These are phyloP conservation scores for Anthostomella pinea DNA, from an alignment of 2,329 filamentous ascomycete genomes.

Conservation along the genomic window DNA sequence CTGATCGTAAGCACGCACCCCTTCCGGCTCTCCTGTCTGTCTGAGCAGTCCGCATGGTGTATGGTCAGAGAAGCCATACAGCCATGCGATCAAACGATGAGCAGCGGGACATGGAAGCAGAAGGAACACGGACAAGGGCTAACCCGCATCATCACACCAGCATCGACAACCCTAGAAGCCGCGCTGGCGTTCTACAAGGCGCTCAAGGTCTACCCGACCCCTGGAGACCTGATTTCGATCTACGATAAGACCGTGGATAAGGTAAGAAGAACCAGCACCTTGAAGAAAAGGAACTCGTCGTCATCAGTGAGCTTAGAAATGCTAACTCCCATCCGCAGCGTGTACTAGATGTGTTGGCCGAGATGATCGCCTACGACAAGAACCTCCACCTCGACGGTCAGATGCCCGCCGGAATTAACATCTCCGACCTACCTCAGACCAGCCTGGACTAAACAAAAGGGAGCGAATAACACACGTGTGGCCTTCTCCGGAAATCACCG, in stretches of 20 bases:
- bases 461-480: slow-evolving; percentile 2
- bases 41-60: no score
- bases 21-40: slow-evolving; percentile 1
- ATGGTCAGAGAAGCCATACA: no score
- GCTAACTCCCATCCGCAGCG: slow-evolving; percentile 56
- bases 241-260: slow-evolving; percentile 99
- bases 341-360: slow-evolving; percentile 90
- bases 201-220: slow-evolving; percentile 95
- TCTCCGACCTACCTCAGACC: slow-evolving; percentile 48
- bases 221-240: slow-evolving; percentile 87
- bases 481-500: no score
- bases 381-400: slow-evolving; percentile 40
- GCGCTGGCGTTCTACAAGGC: slow-evolving; percentile 97
- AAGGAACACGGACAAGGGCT: slow-evolving; percentile 10
- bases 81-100: no score
- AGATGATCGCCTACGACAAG: slow-evolving; percentile 95
- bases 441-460: slow-evolving; percentile 48
- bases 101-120: background rate
- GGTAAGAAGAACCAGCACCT: slow-evolving; percentile 48
- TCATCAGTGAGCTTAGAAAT: no score
- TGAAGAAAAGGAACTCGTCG: no score
- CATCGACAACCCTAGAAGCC: slow-evolving; percentile 71
- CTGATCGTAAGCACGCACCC: slow-evolving; percentile 65
- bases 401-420: slow-evolving; percentile 28
- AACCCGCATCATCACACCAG: slow-evolving; percentile 37